phyloP scores from a whole-genome alignment of 306 rosid species.

The Gleditsia sinensis region DNA sequence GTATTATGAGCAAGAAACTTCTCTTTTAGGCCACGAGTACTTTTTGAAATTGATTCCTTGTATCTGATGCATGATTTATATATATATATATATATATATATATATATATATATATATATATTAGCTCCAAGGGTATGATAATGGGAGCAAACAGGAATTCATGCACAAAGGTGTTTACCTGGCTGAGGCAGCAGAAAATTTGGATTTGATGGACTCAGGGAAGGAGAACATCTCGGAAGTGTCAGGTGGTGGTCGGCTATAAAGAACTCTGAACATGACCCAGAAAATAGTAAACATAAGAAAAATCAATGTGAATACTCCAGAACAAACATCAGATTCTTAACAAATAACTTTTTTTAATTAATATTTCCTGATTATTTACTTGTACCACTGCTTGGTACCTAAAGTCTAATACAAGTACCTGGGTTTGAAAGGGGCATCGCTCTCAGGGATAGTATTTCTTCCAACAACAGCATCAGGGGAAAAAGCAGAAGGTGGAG shows the following conservation, averaged over 20 bases:
- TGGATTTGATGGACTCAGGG: constrained; percentile 74
- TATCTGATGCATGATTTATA: constrained; percentile 54
- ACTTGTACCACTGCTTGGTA: neutral
- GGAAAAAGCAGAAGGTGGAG: constrained; percentile 27
- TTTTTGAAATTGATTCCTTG: constrained; percentile 78
- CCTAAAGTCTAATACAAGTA: constrained; percentile 26
- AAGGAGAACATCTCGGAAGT: constrained; percentile 62
- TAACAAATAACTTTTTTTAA: no score
- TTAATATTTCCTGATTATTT: no score
- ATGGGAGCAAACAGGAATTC: neutral
- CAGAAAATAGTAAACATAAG: neutral
- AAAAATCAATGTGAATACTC: neutral
- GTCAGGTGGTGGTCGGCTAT: constrained; percentile 51
- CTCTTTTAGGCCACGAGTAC: constrained; percentile 85
- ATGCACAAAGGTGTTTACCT: constrained; percentile 53
- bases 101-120: no score
- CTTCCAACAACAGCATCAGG: constrained; percentile 26
- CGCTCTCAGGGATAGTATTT: constrained; percentile 35
- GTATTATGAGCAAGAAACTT: constrained; percentile 83
- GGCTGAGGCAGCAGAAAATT: constrained; percentile 86
- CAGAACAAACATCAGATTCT: no score
- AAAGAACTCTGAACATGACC: constrained; percentile 49
- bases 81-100: no score
- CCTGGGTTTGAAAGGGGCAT: constrained; percentile 56
- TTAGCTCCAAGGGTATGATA: constrained; percentile 14